Percentiles rank a stretch among this genome's conserved stretches.
Evolutionary conservation across 352 stramenopile species (phyloP).

Genomic region (Globisporangium barbulae): DNA sequence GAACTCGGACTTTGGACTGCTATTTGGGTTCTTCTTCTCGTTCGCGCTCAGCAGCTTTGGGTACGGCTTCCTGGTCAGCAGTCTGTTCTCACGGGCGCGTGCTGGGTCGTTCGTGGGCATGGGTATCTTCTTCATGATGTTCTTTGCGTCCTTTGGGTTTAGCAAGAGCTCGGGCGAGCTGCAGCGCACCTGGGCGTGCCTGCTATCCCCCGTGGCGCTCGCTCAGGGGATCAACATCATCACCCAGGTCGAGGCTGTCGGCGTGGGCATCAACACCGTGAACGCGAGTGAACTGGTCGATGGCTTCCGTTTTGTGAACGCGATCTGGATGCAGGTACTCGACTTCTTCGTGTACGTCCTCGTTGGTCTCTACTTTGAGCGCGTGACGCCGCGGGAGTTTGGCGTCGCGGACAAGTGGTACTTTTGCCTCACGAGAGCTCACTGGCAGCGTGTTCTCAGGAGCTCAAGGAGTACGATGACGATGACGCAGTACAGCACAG

Average conservation of each 20-base stretch:
- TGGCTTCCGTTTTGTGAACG: constrained; percentile 52
- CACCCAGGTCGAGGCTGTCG: constrained; percentile 49
- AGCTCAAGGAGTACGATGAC: constrained; percentile 26
- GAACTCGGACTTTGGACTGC: constrained; percentile 30
- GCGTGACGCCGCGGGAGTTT: constrained; percentile 92
- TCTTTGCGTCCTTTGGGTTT: constrained; percentile 77
- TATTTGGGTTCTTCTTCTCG: constrained; percentile 74
- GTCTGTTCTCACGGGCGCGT: constrained; percentile 52
- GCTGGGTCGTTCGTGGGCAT: constrained; percentile 69
- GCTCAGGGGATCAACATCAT: constrained; percentile 68
- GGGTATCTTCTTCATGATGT: constrained; percentile 75
- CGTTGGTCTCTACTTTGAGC: constrained; percentile 88
- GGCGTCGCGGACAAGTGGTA: constrained; percentile 88
- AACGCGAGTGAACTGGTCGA: constrained; percentile 39
- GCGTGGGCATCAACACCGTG: constrained; percentile 31
- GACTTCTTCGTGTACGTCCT: constrained; percentile 87
- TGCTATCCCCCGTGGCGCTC: constrained; percentile 73
- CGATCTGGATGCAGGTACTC: constrained; percentile 85
- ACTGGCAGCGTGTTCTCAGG: constrained; percentile 46
- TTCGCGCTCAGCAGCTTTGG: constrained; percentile 76
- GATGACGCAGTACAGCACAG: not conserved
- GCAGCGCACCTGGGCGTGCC: constrained; percentile 22
- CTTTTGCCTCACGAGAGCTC: constrained; percentile 76
- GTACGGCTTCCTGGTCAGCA: constrained; percentile 76
- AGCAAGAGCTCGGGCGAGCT: constrained; percentile 39